Evolutionary conservation across 2,329 filamentous ascomycete species (phyloP), one percentile per base, ranked within the genome.

Genomic region (Cladosporium austrohemisphaericum): DNA sequence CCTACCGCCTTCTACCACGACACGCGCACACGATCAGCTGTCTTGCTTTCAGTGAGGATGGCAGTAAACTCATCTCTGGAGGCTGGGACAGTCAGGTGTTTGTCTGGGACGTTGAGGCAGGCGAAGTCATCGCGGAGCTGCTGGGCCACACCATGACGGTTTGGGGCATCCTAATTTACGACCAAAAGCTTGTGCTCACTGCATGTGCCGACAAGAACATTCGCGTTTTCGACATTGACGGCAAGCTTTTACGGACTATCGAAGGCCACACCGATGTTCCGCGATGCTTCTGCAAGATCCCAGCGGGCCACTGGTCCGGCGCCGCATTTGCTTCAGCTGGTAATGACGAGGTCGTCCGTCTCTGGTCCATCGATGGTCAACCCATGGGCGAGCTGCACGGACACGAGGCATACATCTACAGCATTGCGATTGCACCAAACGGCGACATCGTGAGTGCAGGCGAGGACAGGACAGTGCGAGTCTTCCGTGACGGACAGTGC

Each of bases 341-440:
- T 59, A 98, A 97, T 62, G 93, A 98, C 63, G 88, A 89, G 22
- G 75, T 91, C 16, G 86, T 98, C 54, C 81, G 91, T 37, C 69
- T 97, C 4, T 98, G 91, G 86, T 93, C 85, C 28, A 64, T 95
- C 20, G 80, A 85, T 46, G 93, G 93, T 0, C 76, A 84, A 41
- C 79, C 88, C 51, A 75, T 95, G 9, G 85, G 79, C 8, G 84
- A 91, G 66, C 75, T 98, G 3, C 80, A 84, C 52, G 93, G 92
- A 0, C 94, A 98, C 61, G 90, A 95, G 50, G 94, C 85, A 64
- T 98, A 95, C 65, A 93, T 98, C 51, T 98, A 98, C 68, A 86
- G 87, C 5, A 72, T 98, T 11, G 78, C 86, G 1, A 77, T 80
- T 18, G 72, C 95, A 8, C 87, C 92, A 0, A 84, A 86, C 0